Percentiles rank a stretch among this genome's conserved stretches.
Conservation (phyloP, 2,329 filamentous ascomycete species). For the Fusarium humuli region DNA sequence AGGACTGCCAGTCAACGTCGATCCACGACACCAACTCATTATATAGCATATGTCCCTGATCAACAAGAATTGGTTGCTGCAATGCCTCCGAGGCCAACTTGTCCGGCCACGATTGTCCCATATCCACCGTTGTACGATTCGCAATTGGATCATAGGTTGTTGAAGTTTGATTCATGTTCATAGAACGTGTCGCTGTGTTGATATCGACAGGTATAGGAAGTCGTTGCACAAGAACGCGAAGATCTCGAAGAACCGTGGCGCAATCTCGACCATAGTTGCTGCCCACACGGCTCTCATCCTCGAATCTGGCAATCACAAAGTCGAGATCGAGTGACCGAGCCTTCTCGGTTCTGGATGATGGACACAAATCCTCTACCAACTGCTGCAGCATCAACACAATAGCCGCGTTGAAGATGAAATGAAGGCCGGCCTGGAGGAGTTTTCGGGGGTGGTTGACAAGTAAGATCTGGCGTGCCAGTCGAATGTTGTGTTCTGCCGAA, state of each 20-base stretch:
- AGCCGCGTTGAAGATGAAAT: slow-evolving; percentile 64
- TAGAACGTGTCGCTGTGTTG: slow-evolving; percentile 1
- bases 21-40: slow-evolving; percentile 55
- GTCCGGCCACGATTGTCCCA: slow-evolving; percentile 38
- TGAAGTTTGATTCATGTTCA: slow-evolving; percentile 23
- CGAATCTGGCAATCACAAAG: slow-evolving; percentile 57
- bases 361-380: slow-evolving; percentile 52
- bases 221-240: slow-evolving; percentile 52
- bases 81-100: slow-evolving; percentile 34
- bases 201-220: slow-evolving; percentile 45
- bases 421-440: slow-evolving; percentile 58
- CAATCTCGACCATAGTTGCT: slow-evolving; percentile 56
- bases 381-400: slow-evolving; percentile 61
- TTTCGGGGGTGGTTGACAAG: slow-evolving; percentile 53
- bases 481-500: slow-evolving; percentile 60
- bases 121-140: slow-evolving; percentile 37
- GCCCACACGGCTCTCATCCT: slow-evolving; percentile 53
- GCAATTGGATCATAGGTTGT: slow-evolving; percentile 35
- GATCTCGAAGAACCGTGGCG: slow-evolving; percentile 53
- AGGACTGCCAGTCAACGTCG: slow-evolving; percentile 52
- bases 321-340: slow-evolving; percentile 49
- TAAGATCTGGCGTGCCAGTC: slow-evolving; percentile 56
- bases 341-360: slow-evolving; percentile 41
- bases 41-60: slow-evolving; percentile 50
- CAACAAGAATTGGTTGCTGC: slow-evolving; percentile 47